These are phyloP conservation scores for Aspergillus bridgeri DNA, from an alignment of 495 filamentous ascomycete species.

Conservation along the genomic window DNA sequence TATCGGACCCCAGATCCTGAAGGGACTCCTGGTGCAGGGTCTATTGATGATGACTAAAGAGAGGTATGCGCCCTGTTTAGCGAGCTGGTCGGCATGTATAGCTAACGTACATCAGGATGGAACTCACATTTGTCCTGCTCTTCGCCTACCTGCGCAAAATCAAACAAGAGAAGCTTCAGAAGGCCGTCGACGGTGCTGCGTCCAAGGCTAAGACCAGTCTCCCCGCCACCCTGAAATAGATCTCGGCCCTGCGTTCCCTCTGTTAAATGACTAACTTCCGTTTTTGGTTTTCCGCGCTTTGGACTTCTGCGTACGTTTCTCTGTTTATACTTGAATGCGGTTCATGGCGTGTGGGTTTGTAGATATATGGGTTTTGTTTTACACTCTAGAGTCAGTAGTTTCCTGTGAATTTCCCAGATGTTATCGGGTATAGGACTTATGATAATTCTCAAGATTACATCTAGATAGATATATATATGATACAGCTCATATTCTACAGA, in stretches of 20 bases:
- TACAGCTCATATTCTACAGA: slow-evolving; percentile 6
- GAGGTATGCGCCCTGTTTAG: slow-evolving; percentile 54
- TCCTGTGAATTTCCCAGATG: slow-evolving; percentile 17
- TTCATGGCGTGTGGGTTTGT: slow-evolving; percentile 27
- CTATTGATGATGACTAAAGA: slow-evolving; percentile 99
- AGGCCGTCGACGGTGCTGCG: slow-evolving; percentile 51
- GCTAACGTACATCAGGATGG: slow-evolving; percentile 61
- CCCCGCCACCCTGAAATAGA: slow-evolving; percentile 45
- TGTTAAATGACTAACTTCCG: neutral
- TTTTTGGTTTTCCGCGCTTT: slow-evolving; percentile 2
- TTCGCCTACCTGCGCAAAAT: slow-evolving; percentile 76
- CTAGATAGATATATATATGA: slow-evolving; percentile 13
- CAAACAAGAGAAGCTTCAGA: slow-evolving; percentile 65
- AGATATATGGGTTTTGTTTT: slow-evolving; percentile 8
- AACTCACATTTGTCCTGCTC: slow-evolving; percentile 82
- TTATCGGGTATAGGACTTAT: slow-evolving; percentile 17
- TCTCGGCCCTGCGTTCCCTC: neutral
- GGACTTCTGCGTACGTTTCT: neutral
- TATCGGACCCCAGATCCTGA: slow-evolving; percentile 88
- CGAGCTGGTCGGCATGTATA: neutral
- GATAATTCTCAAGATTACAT: slow-evolving; percentile 3
- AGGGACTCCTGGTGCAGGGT: slow-evolving; percentile 91
- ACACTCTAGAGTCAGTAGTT: neutral
- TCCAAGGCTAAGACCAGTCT: slow-evolving; percentile 40
- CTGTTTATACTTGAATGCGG: slow-evolving; percentile 12